Base-by-base conservation (phyloP, 176 grass and related monocot genomes). In the Elaeis guineensis region DNA sequence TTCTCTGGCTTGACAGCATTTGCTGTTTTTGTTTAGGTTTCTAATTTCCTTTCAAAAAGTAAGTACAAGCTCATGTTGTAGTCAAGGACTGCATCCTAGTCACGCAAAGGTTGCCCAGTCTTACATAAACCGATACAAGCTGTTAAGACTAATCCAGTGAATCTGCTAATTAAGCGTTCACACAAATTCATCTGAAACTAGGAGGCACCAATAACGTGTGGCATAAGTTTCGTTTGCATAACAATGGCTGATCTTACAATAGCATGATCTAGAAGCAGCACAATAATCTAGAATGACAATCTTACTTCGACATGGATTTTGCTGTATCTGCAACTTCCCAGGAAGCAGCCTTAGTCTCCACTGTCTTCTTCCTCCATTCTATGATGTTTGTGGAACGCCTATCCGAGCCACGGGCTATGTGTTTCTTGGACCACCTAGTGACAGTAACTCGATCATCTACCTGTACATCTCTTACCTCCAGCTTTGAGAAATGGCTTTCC, bases 391-490 rank as follows among this genome's bases (percentile, higher is more conserved):
- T 75, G 52, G 94, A 83, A 60, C 74, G 64, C 63, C 82, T 89
- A 75, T 93, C 85, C 66, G 72, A 93, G 18, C 85, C 83, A 61
- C 85, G 68, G 64, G 80, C 67, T 51, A 81, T 71, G 54, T 93
- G 89, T 67, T 83, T 81, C 65, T 93, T 99, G 58, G 84, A 93
- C 94, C 88, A 99, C 53, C 94, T 85, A 48, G 94, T 93, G 26
- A 89, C 74, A 48, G 94, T 93, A 66, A 99, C 79, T 63, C 83
- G 94, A 67, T 99, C 89, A 78, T 99, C 94, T 64, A 99, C 80
- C 71, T 99, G 73, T 32, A 99, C 94, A 51, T 99, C 94, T 76
- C 89, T 83, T 29, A 99, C 72, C 81, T 99, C 94, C 66, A 85
- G 62, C 71, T 74, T 99, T 19, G 77, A 30, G 59, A 66, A 72